Base-by-base conservation (phyloP, 1,139 yeast species). In the Taphrina deformans region DNA sequence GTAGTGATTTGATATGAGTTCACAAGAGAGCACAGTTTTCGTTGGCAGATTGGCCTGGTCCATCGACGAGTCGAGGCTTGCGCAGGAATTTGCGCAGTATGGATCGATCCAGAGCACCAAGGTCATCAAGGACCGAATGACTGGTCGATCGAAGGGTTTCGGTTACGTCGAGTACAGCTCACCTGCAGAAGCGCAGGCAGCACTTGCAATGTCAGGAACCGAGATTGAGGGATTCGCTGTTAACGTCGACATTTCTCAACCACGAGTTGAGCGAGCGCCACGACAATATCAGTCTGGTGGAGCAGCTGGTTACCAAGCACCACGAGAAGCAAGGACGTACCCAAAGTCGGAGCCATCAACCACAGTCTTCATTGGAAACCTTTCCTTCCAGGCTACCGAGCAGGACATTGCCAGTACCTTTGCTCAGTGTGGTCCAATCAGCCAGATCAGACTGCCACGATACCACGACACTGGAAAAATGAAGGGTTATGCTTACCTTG, bases 1-100 rank as follows among this genome's bases (percentile, higher is more conserved):
- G n/a, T n/a, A n/a, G n/a, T n/a, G n/a, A n/a, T n/a, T n/a, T 27
- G 27, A 44, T 44, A 53, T 53, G 58, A 53, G 58, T 38, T 53
- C 58, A 14, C 45, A 53, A n/a, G 75, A 69, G 62, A 88, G 92
- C 73, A 90, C 93, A 67, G 79, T 93, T 72, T 93, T 93, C 74
- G 98, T 91, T 70, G 99, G 99, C 74, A 87, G 98, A 81, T 85
- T 93, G 75, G 90, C 98, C 38, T 93, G 98, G 98, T 88, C 87
- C 79, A 83, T 93, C 74, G 98, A 93, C 75, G 97, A 91, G 75
- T 96, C 86, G 67, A 88, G 96, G 96, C 85, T 93, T 77, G 82
- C 82, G 78, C 81, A 86, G 71, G 97, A 89, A 80, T 93, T 93
- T 77, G 91, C 87, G 76, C 84, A 83, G 70, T 76, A 84, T 71